phyloP scores from a whole-genome alignment of 2,329 filamentous ascomycete genomes.

The Alternaria tenuissima region DNA sequence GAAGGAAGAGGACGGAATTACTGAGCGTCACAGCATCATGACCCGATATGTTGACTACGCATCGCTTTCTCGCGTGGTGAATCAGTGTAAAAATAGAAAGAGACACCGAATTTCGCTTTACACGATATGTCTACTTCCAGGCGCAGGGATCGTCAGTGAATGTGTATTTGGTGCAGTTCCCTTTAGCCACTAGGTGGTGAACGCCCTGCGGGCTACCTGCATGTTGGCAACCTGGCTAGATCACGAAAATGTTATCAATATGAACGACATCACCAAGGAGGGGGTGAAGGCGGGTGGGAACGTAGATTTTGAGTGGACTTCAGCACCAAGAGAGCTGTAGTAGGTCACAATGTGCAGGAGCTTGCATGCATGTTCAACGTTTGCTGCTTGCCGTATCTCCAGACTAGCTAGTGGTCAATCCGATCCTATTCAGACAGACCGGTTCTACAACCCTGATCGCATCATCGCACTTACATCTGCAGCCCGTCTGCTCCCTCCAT shows the following conservation, averaged over 20 bases:
- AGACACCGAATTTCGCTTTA: neutral
- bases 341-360: too few relatives aligned
- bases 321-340: too few relatives aligned
- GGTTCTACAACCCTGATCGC: conserved; percentile 8
- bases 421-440: conserved; percentile 11
- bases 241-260: neutral
- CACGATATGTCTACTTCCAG: neutral
- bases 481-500: conserved; percentile 3
- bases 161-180: neutral
- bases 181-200: neutral
- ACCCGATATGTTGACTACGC: neutral
- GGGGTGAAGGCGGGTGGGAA: neutral
- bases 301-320: too few relatives aligned
- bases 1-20: conserved; percentile 14
- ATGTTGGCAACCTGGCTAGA: too few relatives aligned
- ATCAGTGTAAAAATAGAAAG: too few relatives aligned
- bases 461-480: conserved; percentile 13
- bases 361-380: neutral
- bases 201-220: too few relatives aligned
- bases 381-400: too few relatives aligned
- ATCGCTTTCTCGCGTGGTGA: neutral
- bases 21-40: neutral
- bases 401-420: neutral
- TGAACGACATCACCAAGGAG: neutral
- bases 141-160: neutral